Conservation (phyloP, 2,329 filamentous ascomycete genomes). For the Juglanconis sp. region DNA sequence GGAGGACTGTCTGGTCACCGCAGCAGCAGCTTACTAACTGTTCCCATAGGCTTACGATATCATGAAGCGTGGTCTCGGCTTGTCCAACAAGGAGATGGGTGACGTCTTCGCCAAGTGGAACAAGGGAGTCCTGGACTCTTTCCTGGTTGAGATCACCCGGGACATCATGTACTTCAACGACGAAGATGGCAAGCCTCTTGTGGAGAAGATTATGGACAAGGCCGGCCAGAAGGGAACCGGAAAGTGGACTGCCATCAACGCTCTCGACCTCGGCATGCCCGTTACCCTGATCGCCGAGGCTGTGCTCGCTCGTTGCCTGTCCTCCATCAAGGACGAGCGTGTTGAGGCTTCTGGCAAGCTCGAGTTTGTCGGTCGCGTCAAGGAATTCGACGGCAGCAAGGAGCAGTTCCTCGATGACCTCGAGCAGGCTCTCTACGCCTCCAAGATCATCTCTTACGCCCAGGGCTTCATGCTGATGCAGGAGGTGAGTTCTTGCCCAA, state of each 20-base stretch:
- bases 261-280: slow-evolving; percentile 96
- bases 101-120: slow-evolving; percentile 96
- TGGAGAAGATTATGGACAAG: slow-evolving; percentile 99
- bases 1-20: not conserved
- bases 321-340: slow-evolving; percentile 92
- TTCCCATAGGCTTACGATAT: slow-evolving; percentile 86
- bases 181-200: slow-evolving; percentile 81
- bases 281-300: slow-evolving; percentile 97
- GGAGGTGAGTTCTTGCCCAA: slow-evolving; percentile 59
- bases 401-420: slow-evolving; percentile 93
- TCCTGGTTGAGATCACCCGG: slow-evolving; percentile 98
- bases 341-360: slow-evolving; percentile 76
- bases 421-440: slow-evolving; percentile 97
- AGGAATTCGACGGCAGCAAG: slow-evolving; percentile 85
- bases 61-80: slow-evolving; percentile 94
- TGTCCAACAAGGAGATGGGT: slow-evolving; percentile 90
- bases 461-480: slow-evolving; percentile 99
- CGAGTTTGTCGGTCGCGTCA: slow-evolving; percentile 67
- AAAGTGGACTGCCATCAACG: slow-evolving; percentile 99
- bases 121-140: slow-evolving; percentile 96
- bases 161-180: slow-evolving; percentile 99
- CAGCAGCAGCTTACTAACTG: slow-evolving; percentile 2
- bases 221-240: slow-evolving; percentile 99
- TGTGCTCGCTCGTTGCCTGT: slow-evolving; percentile 92
- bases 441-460: slow-evolving; percentile 99